Evolutionary conservation across 2,329 filamentous ascomycete genomes (phyloP).

Genomic region (Xylaria sp.): DNA sequence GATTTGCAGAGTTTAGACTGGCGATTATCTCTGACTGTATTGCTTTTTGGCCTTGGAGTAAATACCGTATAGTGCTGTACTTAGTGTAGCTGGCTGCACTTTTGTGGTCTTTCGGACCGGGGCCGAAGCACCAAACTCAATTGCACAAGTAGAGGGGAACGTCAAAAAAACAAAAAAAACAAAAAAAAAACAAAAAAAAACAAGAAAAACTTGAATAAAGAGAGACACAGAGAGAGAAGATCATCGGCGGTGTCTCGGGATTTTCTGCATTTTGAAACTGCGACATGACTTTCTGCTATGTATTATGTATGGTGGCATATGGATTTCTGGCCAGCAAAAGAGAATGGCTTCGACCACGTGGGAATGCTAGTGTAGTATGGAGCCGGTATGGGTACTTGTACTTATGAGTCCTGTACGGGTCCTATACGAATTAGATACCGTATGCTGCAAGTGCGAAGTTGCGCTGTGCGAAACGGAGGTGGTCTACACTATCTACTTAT

Average conservation of each 20-base stretch:
- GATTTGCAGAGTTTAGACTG: slow-evolving; percentile 33
- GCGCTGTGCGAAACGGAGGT: slow-evolving; percentile 27
- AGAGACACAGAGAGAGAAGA: background rate
- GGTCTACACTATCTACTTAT: background rate
- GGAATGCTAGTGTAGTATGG: slow-evolving; percentile 15
- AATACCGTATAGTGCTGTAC: slow-evolving; percentile 13
- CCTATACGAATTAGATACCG: slow-evolving; percentile 1
- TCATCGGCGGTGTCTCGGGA: slow-evolving; percentile 12
- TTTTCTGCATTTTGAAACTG: background rate
- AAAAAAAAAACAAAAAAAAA: background rate
- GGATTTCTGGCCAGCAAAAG: slow-evolving; percentile 10
- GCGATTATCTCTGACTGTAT: slow-evolving; percentile 22
- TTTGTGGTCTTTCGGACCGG: background rate
- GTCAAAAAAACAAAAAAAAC: background rate
- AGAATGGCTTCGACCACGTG: slow-evolving; percentile 24
- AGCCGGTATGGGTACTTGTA: slow-evolving; percentile 1
- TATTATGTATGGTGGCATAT: background rate
- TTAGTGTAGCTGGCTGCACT: slow-evolving; percentile 23
- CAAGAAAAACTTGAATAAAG: too few relatives aligned
- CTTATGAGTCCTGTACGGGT: background rate
- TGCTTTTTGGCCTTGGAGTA: slow-evolving; percentile 29
- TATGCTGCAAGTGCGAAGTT: slow-evolving; percentile 11
- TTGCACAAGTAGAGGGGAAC: background rate
- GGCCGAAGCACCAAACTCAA: slow-evolving; percentile 1
- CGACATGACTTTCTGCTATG: background rate